These are phyloP conservation scores for Pythium phragmitis DNA, from an alignment of 352 stramenopile genomes.

Conservation along the genomic window DNA sequence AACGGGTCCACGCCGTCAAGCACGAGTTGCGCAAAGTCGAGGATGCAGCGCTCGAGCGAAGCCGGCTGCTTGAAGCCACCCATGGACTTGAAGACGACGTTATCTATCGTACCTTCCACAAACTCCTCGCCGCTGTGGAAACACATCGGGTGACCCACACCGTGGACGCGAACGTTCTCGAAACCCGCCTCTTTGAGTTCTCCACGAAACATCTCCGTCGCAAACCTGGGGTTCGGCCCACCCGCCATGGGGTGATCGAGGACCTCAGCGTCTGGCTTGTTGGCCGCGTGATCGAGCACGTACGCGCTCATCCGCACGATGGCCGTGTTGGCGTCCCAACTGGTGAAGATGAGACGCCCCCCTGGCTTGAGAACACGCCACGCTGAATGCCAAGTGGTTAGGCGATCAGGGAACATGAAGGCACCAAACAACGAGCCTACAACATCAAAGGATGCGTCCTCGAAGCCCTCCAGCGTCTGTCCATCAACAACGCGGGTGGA, in stretches of 20 bases:
- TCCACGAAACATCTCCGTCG: slow-evolving; percentile 10
- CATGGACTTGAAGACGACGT: slow-evolving; percentile 1
- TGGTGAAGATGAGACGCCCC: slow-evolving; percentile 10
- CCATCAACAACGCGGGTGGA: slow-evolving; percentile 10
- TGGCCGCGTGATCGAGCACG: slow-evolving; percentile 5
- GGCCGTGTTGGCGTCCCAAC: slow-evolving; percentile 21
- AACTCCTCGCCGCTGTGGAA: slow-evolving; percentile 22
- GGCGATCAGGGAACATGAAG: slow-evolving; percentile 21
- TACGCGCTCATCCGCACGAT: slow-evolving; percentile 17
- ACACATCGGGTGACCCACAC: slow-evolving; percentile 14
- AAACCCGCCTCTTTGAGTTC: slow-evolving; percentile 23
- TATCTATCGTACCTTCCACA: slow-evolving; percentile 3
- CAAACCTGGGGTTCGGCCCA: slow-evolving; percentile 8
- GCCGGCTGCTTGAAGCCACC: background rate
- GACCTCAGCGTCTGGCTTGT: background rate
- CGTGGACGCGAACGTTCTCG: slow-evolving; percentile 13
- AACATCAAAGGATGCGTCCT: slow-evolving; percentile 18
- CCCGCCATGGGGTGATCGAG: background rate
- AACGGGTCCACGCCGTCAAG: slow-evolving; percentile 19
- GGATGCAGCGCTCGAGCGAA: slow-evolving; percentile 6
- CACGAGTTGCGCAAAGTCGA: slow-evolving; percentile 20
- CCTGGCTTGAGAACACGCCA: slow-evolving; percentile 18
- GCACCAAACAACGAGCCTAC: slow-evolving; percentile 24
- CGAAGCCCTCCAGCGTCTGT: slow-evolving; percentile 18
- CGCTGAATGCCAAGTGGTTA: slow-evolving; percentile 15